Percentiles rank a stretch among this genome's conserved stretches.
Conservation (phyloP, 768 basidiomycete species). For the Cystobasidium ongulense region DNA sequence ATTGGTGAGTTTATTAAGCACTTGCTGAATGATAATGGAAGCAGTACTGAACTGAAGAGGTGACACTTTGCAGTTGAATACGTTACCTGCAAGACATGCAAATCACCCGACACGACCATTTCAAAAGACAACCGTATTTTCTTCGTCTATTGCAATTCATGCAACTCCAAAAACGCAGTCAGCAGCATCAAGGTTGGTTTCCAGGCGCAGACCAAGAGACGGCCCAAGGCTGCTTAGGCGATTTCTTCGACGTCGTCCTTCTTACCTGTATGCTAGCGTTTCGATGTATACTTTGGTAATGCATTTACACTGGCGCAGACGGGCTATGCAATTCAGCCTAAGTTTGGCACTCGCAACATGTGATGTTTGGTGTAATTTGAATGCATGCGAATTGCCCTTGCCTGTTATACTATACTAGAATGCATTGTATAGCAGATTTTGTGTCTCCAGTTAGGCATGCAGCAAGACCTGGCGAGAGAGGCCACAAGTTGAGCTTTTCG, state of each 20-base stretch:
- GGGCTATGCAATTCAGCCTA: too few relatives aligned
- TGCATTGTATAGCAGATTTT: too few relatives aligned
- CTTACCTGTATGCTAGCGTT: not conserved
- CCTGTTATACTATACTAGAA: too few relatives aligned
- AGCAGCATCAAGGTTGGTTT: slow-evolving; percentile 97
- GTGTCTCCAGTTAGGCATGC: too few relatives aligned
- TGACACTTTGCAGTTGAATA: slow-evolving; percentile 65
- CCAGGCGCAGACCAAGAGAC: slow-evolving; percentile 50
- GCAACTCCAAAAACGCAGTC: slow-evolving; percentile 81
- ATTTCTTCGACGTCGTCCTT: not conserved
- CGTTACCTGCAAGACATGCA: slow-evolving; percentile 99
- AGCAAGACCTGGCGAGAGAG: not conserved
- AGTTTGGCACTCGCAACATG: too few relatives aligned
- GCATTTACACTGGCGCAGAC: too few relatives aligned
- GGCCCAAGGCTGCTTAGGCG: slow-evolving; percentile 21
- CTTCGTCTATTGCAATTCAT: slow-evolving; percentile 69
- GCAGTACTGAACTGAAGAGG: not conserved
- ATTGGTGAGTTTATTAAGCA: slow-evolving; percentile 53
- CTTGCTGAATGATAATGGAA: not conserved
- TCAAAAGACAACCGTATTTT: slow-evolving; percentile 98
- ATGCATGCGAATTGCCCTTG: too few relatives aligned
- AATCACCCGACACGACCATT: slow-evolving; percentile 91
- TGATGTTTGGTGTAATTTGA: too few relatives aligned
- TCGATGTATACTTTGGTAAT: too few relatives aligned
- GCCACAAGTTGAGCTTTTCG: not conserved